A percentile compares a stretch with the other conserved stretches of the same genome.
Conservation (phyloP, 2,329 filamentous ascomycete species). For the Penicillium sp. region DNA sequence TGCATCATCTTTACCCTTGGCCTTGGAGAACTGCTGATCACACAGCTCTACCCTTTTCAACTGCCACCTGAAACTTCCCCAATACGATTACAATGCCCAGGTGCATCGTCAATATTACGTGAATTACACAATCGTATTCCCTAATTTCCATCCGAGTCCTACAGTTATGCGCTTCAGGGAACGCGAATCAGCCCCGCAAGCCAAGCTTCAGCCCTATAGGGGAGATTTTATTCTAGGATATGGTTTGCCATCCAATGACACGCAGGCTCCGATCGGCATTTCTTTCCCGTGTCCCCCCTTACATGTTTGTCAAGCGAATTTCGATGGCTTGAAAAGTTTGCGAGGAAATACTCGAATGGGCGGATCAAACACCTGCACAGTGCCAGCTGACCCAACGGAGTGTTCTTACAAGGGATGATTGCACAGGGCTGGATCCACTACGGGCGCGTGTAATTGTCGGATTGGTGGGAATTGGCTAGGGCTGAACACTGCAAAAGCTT, state of each 20-base stretch:
- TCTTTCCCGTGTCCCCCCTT: neutral
- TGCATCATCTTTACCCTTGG: neutral
- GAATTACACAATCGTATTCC: neutral
- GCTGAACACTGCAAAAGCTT: neutral
- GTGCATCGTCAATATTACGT: neutral
- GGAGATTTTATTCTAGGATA: constrained; percentile 12
- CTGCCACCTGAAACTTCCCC: neutral
- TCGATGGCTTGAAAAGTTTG: too few species aligned
- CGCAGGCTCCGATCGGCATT: neutral
- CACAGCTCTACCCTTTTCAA: too few species aligned
- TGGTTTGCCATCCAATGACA: neutral
- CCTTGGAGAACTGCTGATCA: neutral
- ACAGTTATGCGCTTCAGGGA: neutral
- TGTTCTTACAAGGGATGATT: neutral
- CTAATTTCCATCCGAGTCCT: neutral
- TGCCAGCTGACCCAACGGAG: neutral
- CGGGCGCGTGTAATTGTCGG: neutral
- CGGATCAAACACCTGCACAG: neutral
- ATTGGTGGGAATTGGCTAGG: constrained; percentile 2
- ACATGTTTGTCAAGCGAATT: neutral
- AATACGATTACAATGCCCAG: neutral
- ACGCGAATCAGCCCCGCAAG: constrained; percentile 15
- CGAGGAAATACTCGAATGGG: neutral
- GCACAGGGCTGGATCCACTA: neutral
- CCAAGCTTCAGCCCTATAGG: constrained; percentile 37